phyloP scores from a whole-genome alignment of 2,329 filamentous ascomycete species.

The Ceratocystis cubensis region DNA sequence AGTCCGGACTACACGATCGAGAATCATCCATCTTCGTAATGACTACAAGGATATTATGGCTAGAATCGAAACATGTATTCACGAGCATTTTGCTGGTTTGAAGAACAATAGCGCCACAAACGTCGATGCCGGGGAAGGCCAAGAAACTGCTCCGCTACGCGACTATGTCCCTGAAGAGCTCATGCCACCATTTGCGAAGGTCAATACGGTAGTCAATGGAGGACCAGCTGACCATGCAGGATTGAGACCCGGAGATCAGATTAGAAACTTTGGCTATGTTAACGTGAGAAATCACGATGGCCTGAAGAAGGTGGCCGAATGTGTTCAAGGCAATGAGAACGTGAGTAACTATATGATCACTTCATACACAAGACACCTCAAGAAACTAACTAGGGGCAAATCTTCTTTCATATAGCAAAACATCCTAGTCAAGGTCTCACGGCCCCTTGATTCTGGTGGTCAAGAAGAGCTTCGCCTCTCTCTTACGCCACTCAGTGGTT shows the following conservation, averaged over 20 bases:
- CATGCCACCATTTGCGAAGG: conserved; percentile 65
- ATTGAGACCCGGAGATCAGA: conserved; percentile 64
- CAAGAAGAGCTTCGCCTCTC: conserved; percentile 53
- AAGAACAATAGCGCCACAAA: neutral
- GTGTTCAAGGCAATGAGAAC: conserved; percentile 78
- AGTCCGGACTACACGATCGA: conserved; percentile 81
- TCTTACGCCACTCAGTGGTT: conserved; percentile 64
- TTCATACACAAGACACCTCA: neutral
- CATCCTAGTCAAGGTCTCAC: conserved; percentile 55
- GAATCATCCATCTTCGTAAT: conserved; percentile 80
- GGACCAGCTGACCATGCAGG: conserved; percentile 79
- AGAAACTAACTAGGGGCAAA: neutral
- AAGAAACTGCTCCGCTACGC: conserved; percentile 6
- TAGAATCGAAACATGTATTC: conserved; percentile 70
- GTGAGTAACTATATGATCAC: conserved; percentile 42
- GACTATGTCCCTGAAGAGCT: conserved; percentile 17
- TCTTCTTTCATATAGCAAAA: conserved; percentile 39
- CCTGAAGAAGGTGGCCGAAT: conserved; percentile 74
- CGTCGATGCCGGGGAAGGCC: neutral
- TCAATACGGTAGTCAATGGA: conserved; percentile 65
- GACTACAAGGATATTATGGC: conserved; percentile 87
- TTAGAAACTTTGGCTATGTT: conserved; percentile 74
- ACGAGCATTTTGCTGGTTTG: conserved; percentile 64
- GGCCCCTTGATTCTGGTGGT: conserved; percentile 33
- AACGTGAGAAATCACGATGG: conserved; percentile 77